A percentile compares a stretch with the other conserved stretches of the same genome.
Evolutionary conservation across 2,329 filamentous ascomycete species (phyloP).

Genomic region (Neocatenulostroma microsporum): DNA sequence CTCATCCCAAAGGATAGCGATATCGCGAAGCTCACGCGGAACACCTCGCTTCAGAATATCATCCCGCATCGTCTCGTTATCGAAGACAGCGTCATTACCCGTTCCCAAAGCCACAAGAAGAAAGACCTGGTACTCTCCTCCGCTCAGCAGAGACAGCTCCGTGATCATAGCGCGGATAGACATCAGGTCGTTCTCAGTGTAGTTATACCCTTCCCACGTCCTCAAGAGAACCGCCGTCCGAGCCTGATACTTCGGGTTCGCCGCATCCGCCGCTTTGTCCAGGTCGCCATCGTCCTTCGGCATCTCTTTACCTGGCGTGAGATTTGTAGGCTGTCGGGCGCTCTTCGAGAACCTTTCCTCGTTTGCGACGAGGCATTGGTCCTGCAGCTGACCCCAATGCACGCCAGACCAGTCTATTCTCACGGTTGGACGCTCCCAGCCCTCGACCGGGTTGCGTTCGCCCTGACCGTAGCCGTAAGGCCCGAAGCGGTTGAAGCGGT

Average conservation of each 20-base stretch:
- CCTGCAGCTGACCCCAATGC: slow-evolving; percentile 64
- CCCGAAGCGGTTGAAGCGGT: slow-evolving; percentile 45
- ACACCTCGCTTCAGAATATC: slow-evolving; percentile 55
- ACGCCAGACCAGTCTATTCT: slow-evolving; percentile 55
- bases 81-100: too few species aligned
- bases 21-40: slow-evolving; percentile 61
- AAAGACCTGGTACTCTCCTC: slow-evolving; percentile 43
- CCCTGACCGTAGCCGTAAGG: slow-evolving; percentile 52
- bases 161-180: slow-evolving; percentile 40
- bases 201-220: slow-evolving; percentile 41
- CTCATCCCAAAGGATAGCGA: slow-evolving; percentile 68
- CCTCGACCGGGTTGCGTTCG: slow-evolving; percentile 31
- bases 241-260: slow-evolving; percentile 24
- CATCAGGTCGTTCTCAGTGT: slow-evolving; percentile 40
- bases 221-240: slow-evolving; percentile 42
- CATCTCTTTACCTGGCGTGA: slow-evolving; percentile 17
- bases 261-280: background rate
- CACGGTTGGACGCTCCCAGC: slow-evolving; percentile 30
- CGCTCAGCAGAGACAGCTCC: slow-evolving; percentile 39
- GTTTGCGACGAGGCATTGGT: slow-evolving; percentile 59
- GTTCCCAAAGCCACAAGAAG: slow-evolving; percentile 42
- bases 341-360: slow-evolving; percentile 48
- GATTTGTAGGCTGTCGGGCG: slow-evolving; percentile 29
- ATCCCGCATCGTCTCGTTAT: slow-evolving; percentile 40
- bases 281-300: slow-evolving; percentile 13